Evolutionary conservation across 177 flowering plant species (phyloP).

Genomic region (Telopea speciosissima): DNA sequence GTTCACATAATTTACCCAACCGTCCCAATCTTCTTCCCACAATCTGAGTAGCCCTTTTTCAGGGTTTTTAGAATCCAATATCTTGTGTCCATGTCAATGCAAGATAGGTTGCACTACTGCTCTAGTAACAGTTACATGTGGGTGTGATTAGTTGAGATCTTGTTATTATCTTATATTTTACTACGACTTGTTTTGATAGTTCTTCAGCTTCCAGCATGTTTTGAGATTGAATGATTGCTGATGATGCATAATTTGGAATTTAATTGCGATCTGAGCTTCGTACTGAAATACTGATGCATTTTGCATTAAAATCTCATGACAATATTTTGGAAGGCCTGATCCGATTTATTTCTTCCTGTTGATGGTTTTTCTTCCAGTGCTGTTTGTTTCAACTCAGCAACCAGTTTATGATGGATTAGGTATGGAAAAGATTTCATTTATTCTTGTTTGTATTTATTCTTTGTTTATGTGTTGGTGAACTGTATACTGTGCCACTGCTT

Average conservation of each 20-base stretch:
- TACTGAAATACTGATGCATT: background rate
- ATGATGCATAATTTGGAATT: background rate
- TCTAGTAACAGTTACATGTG: background rate
- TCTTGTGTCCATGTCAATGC: background rate
- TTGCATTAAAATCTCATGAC: background rate
- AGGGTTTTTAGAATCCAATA: too few species aligned
- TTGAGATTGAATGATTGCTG: background rate
- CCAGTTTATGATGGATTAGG: conserved; percentile 68
- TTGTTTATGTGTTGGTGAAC: background rate
- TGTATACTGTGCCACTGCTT: background rate
- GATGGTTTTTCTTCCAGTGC: conserved; percentile 41
- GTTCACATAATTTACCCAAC: too few species aligned
- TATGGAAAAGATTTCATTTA: conserved; percentile 18
- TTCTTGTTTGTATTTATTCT: background rate
- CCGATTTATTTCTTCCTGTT: background rate
- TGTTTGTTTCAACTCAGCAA: conserved; percentile 54
- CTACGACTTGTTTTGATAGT: background rate
- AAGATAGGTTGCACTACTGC: background rate
- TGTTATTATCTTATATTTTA: background rate
- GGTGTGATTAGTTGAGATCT: background rate
- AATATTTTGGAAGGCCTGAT: background rate
- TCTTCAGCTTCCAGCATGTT: background rate
- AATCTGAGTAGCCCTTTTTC: too few species aligned
- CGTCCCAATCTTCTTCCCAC: background rate
- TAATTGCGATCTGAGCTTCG: too few species aligned